A percentile compares a stretch with the other conserved stretches of the same genome.
Evolutionary conservation across 2,329 filamentous ascomycete species (phyloP).

Genomic region (Hymenoscyphus infarciens): DNA sequence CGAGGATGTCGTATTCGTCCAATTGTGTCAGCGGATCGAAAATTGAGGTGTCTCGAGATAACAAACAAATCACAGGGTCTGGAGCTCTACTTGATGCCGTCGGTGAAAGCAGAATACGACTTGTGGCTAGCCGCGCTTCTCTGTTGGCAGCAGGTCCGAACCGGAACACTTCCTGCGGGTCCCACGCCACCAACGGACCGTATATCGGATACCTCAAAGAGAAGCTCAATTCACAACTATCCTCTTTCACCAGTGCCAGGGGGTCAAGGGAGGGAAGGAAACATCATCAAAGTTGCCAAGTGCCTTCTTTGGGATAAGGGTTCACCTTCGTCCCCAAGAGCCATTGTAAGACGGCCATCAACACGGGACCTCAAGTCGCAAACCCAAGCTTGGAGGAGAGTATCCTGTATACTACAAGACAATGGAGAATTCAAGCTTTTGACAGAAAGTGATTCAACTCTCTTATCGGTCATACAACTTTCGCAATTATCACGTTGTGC

Average conservation of each 20-base stretch:
- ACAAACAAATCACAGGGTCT: slow-evolving; percentile 51
- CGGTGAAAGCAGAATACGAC: slow-evolving; percentile 64
- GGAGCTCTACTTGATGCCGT: slow-evolving; percentile 63
- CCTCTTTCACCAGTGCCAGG: slow-evolving; percentile 39
- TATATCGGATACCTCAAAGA: slow-evolving; percentile 30
- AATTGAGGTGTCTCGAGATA: slow-evolving; percentile 51
- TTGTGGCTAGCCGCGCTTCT: slow-evolving; percentile 77
- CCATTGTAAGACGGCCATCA: slow-evolving; percentile 50
- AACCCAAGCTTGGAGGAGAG: slow-evolving; percentile 69
- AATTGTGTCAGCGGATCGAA: slow-evolving; percentile 45
- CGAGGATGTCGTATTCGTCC: slow-evolving; percentile 68
- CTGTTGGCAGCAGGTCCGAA: slow-evolving; percentile 75
- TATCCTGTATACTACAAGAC: slow-evolving; percentile 91
- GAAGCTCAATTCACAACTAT: slow-evolving; percentile 40
- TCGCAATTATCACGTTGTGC: slow-evolving; percentile 86
- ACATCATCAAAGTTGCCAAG: slow-evolving; percentile 93
- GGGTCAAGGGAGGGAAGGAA: slow-evolving; percentile 70
- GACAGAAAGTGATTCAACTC: slow-evolving; percentile 75
- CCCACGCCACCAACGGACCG: slow-evolving; percentile 23
- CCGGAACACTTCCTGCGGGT: slow-evolving; percentile 30
- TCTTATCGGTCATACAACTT: slow-evolving; percentile 80
- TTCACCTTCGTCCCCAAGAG: slow-evolving; percentile 46
- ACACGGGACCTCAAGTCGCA: slow-evolving; percentile 53
- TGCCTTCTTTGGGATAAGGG: slow-evolving; percentile 89
- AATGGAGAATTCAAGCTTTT: slow-evolving; percentile 92